A percentile compares a stretch with the other conserved stretches of the same genome.
Evolutionary conservation across 2,329 filamentous ascomycete species (phyloP).

Genomic region (Geosmithia flava): DNA sequence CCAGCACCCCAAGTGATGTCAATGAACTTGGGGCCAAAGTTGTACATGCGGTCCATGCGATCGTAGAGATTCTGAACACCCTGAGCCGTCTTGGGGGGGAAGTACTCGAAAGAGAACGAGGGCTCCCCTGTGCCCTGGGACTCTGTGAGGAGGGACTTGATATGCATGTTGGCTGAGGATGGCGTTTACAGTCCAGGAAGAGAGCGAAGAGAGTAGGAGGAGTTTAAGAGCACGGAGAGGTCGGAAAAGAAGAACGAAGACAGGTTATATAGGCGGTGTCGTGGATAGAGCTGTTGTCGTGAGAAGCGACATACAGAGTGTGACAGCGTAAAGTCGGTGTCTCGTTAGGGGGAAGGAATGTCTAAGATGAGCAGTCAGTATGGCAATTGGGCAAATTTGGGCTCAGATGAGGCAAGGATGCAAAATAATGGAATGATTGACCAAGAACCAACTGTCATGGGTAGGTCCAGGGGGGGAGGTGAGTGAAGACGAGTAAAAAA

Average conservation of each 20-base stretch:
- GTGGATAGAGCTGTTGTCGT: background rate
- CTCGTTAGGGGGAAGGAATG: background rate
- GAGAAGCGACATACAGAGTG: background rate
- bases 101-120: conserved; percentile 98
- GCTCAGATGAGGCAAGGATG: background rate
- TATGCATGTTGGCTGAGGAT: conserved; percentile 60
- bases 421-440: background rate
- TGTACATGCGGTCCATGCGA: conserved; percentile 98
- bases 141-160: conserved; percentile 80
- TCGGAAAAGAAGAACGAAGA: background rate
- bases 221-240: background rate
- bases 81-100: conserved; percentile 92
- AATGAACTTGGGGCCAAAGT: conserved; percentile 86
- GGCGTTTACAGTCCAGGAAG: background rate
- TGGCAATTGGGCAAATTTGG: background rate
- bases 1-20: conserved; percentile 98
- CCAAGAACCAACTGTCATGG: background rate
- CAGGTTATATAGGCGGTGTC: background rate
- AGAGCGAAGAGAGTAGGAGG: background rate
- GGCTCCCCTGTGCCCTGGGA: conserved; percentile 67
- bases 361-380: background rate
- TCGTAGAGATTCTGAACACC: conserved; percentile 99
- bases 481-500: background rate
- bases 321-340: background rate
- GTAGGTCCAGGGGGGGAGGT: too few species aligned